Conservation (phyloP, 352 stramenopile species). For the Phytophthora citrophthora region DNA sequence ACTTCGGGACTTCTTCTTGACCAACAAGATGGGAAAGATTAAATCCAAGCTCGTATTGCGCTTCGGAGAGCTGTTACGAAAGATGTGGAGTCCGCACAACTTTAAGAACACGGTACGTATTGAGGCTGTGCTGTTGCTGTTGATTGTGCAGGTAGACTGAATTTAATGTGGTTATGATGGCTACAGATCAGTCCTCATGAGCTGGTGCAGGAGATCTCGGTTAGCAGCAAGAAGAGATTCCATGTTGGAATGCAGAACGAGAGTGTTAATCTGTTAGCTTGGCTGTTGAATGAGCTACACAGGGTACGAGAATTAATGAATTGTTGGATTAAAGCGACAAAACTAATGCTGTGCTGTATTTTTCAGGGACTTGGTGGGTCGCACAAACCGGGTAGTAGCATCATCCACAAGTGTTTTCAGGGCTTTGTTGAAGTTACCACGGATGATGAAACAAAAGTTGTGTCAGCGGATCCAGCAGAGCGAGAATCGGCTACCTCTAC, state of each 20-base stretch:
- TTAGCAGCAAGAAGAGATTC: constrained; percentile 97
- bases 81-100: constrained; percentile 98
- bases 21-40: constrained; percentile 54
- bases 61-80: constrained; percentile 97
- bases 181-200: constrained; percentile 94
- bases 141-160: background rate
- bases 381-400: constrained; percentile 86
- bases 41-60: constrained; percentile 88
- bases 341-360: constrained; percentile 11
- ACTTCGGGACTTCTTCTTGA: constrained; percentile 97
- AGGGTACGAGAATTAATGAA: constrained; percentile 39
- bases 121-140: background rate
- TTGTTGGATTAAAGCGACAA: background rate
- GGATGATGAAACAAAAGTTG: constrained; percentile 58
- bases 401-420: constrained; percentile 98
- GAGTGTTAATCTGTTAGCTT: constrained; percentile 96
- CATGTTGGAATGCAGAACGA: constrained; percentile 94
- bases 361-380: constrained; percentile 80
- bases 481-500: constrained; percentile 42
- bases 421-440: constrained; percentile 94
- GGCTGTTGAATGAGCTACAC: constrained; percentile 96
- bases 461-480: constrained; percentile 37
- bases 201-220: constrained; percentile 95
- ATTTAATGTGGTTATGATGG: constrained; percentile 10
- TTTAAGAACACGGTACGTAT: constrained; percentile 97